Conservation (phyloP, 352 stramenopile genomes). For the Pythium grandisporangium region DNA sequence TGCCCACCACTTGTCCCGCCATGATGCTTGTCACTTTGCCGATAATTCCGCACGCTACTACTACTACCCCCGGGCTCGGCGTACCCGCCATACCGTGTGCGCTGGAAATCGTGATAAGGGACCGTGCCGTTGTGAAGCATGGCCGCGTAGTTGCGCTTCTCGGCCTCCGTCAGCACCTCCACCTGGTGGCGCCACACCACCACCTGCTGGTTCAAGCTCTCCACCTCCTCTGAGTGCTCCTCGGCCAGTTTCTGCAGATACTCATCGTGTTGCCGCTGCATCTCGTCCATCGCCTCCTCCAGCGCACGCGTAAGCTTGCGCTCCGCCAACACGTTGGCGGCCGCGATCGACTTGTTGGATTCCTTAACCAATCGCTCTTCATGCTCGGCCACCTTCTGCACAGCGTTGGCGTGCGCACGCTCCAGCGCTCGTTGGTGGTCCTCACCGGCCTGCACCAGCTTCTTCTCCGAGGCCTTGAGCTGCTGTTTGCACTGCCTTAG, state of each 20-base stretch:
- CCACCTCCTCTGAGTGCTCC: constrained; percentile 75
- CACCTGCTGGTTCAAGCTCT: constrained; percentile 74
- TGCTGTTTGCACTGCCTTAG: constrained; percentile 21
- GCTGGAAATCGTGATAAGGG: constrained; percentile 42
- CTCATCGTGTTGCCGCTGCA: constrained; percentile 55
- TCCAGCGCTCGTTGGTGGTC: constrained; percentile 39
- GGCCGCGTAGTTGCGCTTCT: constrained; percentile 68
- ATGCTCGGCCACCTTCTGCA: constrained; percentile 41
- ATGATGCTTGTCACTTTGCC: constrained; percentile 11
- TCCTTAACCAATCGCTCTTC: constrained; percentile 64
- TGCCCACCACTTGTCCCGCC: not conserved
- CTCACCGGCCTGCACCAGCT: constrained; percentile 19
- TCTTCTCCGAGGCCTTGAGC: constrained; percentile 24
- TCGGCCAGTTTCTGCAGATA: constrained; percentile 75
- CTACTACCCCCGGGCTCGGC: constrained; percentile 14
- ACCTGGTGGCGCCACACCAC: constrained; percentile 79
- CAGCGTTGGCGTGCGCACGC: constrained; percentile 28
- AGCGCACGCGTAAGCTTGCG: constrained; percentile 41
- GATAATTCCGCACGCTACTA: constrained; percentile 2
- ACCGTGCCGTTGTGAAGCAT: constrained; percentile 51
- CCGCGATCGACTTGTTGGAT: constrained; percentile 72
- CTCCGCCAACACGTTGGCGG: constrained; percentile 42
- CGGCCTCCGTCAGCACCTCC: constrained; percentile 72
- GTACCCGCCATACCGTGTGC: constrained; percentile 31
- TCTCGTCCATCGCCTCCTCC: constrained; percentile 34